phyloP scores from a whole-genome alignment of 768 basidiomycete genomes.

The Krasilnikovozyma curviuscula region DNA sequence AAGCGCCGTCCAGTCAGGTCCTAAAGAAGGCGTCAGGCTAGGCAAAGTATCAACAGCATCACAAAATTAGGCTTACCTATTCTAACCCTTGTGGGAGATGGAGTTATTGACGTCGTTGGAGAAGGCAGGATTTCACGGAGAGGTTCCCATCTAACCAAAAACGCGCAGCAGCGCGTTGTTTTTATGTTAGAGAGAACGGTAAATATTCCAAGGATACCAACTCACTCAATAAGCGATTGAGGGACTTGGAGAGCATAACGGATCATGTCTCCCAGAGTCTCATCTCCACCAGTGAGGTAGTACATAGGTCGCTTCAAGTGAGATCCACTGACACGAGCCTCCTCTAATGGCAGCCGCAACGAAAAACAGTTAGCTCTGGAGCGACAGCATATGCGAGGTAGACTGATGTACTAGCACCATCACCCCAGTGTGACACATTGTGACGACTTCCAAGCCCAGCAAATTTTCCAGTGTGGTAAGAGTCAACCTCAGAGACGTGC shows the following conservation, averaged over 20 bases:
- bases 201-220: background rate
- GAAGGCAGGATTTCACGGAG: background rate
- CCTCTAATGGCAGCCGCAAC: too few relatives aligned
- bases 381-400: too few relatives aligned
- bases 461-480: background rate
- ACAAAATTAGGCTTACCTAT: too few relatives aligned
- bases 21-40: too few relatives aligned
- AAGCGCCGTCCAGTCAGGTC: too few relatives aligned
- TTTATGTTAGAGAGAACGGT: background rate
- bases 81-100: too few relatives aligned
- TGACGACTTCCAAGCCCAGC: slow-evolving; percentile 1
- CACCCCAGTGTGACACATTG: background rate
- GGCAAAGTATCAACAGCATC: too few relatives aligned
- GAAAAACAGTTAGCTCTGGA: too few relatives aligned
- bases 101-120: background rate
- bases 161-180: too few relatives aligned
- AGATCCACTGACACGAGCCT: background rate
- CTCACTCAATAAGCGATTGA: background rate
- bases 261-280: background rate
- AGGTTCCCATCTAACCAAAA: slow-evolving; percentile 2
- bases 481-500: background rate
- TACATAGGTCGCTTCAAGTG: slow-evolving; percentile 1
- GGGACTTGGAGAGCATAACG: background rate
- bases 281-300: slow-evolving; percentile 3
- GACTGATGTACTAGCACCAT: too few relatives aligned